Evolutionary conservation across 2,329 filamentous ascomycete genomes (phyloP).

Genomic region (Fusarium sp.): DNA sequence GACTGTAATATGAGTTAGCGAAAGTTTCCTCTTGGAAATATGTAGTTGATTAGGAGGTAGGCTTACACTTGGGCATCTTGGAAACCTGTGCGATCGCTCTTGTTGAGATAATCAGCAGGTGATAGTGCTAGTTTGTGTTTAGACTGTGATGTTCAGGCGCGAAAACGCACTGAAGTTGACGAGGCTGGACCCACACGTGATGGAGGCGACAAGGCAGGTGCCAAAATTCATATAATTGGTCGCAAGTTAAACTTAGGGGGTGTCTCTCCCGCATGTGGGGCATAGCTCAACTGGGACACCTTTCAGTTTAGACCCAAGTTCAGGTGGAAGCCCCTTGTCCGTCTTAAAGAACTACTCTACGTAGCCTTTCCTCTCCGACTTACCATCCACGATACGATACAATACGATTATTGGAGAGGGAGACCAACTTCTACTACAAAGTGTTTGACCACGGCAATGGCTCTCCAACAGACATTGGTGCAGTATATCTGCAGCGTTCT

Average conservation of each 20-base stretch:
- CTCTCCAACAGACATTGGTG: slow-evolving; percentile 61
- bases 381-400: slow-evolving; percentile 16
- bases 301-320: slow-evolving; percentile 42
- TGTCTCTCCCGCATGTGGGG: slow-evolving; percentile 28
- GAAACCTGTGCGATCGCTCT: slow-evolving; percentile 21
- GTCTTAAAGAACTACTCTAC: slow-evolving; percentile 34
- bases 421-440: background rate
- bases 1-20: slow-evolving; percentile 46
- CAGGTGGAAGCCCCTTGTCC: slow-evolving; percentile 29
- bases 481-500: slow-evolving; percentile 68
- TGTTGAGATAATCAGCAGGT: slow-evolving; percentile 14
- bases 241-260: background rate
- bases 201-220: slow-evolving; percentile 38
- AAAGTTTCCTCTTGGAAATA: slow-evolving; percentile 38
- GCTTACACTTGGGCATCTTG: slow-evolving; percentile 91
- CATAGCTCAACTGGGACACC: slow-evolving; percentile 45
- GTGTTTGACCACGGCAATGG: slow-evolving; percentile 52
- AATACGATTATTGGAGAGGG: slow-evolving; percentile 14
- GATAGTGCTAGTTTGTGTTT: slow-evolving; percentile 8
- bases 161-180: slow-evolving; percentile 37
- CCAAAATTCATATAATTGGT: slow-evolving; percentile 34
- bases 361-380: slow-evolving; percentile 36
- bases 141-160: slow-evolving; percentile 20
- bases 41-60: slow-evolving; percentile 2
- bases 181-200: slow-evolving; percentile 47